Conservation (phyloP, 2,329 filamentous ascomycete genomes). For the Moelleriella libera region DNA sequence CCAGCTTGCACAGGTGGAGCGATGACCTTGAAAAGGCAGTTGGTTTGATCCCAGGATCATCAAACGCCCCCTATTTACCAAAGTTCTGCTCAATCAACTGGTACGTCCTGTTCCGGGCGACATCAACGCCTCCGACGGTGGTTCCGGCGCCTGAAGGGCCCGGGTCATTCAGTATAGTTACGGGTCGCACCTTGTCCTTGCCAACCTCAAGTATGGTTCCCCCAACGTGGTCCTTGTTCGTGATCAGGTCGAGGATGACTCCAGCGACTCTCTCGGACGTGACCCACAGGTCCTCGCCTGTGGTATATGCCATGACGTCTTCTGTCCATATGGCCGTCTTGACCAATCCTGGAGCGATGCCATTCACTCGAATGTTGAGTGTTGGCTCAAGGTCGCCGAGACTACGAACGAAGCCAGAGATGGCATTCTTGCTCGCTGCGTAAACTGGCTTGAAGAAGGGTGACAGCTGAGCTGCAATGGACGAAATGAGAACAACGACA, state of each 20-base stretch:
- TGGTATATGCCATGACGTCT: constrained; percentile 19
- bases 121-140: neutral
- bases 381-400: constrained; percentile 14
- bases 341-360: constrained; percentile 21
- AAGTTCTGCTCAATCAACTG: constrained; percentile 1
- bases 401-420: constrained; percentile 17
- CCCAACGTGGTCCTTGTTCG: constrained; percentile 14
- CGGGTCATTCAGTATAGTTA: constrained; percentile 4
- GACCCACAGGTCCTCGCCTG: constrained; percentile 16
- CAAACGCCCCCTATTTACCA: constrained; percentile 1
- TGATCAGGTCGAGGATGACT: constrained; percentile 19
- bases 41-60: too few species aligned
- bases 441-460: constrained; percentile 13
- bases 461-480: constrained; percentile 12
- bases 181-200: neutral
- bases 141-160: constrained; percentile 2
- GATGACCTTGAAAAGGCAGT: too few species aligned
- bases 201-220: constrained; percentile 6
- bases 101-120: neutral
- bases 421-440: constrained; percentile 13
- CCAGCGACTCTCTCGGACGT: constrained; percentile 19
- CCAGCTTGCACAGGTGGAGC: too few species aligned
- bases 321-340: constrained; percentile 23
- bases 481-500: constrained; percentile 12
- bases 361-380: constrained; percentile 16